These are phyloP conservation scores for Tuber microsphaerosporum DNA, from an alignment of 495 filamentous ascomycete species.

Conservation along the genomic window DNA sequence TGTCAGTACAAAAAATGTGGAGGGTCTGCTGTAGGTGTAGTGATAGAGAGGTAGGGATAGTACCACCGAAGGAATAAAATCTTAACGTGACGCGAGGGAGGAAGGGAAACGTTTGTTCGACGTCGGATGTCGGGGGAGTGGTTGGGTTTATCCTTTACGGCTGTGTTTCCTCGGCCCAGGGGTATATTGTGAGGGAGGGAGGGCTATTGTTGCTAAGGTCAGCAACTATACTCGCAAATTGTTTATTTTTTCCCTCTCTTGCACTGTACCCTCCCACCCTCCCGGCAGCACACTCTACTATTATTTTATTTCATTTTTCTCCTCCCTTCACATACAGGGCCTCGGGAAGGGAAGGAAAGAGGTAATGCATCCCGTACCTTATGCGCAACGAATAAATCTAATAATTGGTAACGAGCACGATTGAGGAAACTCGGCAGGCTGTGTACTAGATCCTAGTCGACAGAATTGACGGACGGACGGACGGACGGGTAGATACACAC, in stretches of 20 bases:
- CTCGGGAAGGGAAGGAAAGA: constrained; percentile 5
- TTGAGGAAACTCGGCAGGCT: constrained; percentile 2
- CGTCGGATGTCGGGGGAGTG: constrained; percentile 21
- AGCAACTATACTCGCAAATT: constrained; percentile 22
- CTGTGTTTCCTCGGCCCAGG: constrained; percentile 22
- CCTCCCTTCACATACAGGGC: constrained; percentile 16
- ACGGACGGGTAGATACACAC: constrained; percentile 14
- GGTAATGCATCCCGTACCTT: constrained; percentile 14
- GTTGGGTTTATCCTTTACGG: constrained; percentile 14
- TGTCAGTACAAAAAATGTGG: constrained; percentile 5
- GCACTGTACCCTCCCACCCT: neutral
- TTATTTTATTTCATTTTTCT: neutral
- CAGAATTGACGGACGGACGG: constrained; percentile 6
- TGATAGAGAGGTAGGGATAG: constrained; percentile 9
- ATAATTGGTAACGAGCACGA: constrained; percentile 7
- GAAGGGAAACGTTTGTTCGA: constrained; percentile 4
- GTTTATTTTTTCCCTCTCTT: constrained; percentile 10
- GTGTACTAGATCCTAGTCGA: constrained; percentile 4
- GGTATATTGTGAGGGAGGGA: constrained; percentile 20
- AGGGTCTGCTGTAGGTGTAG: constrained; percentile 10
- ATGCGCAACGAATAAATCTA: constrained; percentile 5
- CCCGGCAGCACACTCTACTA: neutral
- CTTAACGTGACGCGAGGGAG: neutral
- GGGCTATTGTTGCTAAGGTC: constrained; percentile 18
- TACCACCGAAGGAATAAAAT: neutral